Conservation (phyloP, 148 eudicot species). For the Bassia scoparia region DNA sequence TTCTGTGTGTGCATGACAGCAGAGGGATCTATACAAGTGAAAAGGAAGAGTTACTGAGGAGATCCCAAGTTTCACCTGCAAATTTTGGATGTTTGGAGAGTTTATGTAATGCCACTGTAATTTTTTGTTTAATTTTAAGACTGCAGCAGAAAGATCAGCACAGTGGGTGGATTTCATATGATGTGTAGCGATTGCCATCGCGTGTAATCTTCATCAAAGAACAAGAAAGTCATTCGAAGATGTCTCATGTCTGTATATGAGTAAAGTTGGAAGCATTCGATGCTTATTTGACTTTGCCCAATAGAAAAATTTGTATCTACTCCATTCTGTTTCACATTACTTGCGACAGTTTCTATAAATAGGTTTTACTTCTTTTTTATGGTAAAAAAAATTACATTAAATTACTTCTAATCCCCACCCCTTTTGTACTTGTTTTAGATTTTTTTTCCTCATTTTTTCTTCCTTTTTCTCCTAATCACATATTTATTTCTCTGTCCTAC, state of each 20-base stretch:
- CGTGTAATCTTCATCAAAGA: background rate
- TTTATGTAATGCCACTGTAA: conserved; percentile 1
- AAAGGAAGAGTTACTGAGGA: background rate
- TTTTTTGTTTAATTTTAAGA: background rate
- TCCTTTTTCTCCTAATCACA: too few relatives aligned
- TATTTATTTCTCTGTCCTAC: too few relatives aligned
- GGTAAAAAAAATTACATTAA: too few relatives aligned
- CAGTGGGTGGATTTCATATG: background rate
- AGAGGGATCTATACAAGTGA: background rate
- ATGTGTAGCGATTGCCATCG: background rate
- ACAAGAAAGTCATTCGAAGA: background rate
- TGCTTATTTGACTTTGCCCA: too few relatives aligned
- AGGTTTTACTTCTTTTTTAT: too few relatives aligned
- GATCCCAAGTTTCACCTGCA: background rate
- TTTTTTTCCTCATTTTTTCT: too few relatives aligned
- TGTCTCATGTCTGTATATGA: conserved; percentile 17
- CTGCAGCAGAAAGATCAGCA: background rate
- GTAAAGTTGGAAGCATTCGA: background rate
- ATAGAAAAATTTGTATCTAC: too few relatives aligned
- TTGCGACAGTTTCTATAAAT: too few relatives aligned
- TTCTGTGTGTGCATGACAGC: background rate
- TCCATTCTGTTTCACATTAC: too few relatives aligned
- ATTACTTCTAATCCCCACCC: too few relatives aligned
- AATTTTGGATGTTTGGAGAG: background rate
- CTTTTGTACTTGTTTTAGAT: too few relatives aligned